Base-by-base conservation (phyloP, 441 rosid genomes). In the Brassica balearica region DNA sequence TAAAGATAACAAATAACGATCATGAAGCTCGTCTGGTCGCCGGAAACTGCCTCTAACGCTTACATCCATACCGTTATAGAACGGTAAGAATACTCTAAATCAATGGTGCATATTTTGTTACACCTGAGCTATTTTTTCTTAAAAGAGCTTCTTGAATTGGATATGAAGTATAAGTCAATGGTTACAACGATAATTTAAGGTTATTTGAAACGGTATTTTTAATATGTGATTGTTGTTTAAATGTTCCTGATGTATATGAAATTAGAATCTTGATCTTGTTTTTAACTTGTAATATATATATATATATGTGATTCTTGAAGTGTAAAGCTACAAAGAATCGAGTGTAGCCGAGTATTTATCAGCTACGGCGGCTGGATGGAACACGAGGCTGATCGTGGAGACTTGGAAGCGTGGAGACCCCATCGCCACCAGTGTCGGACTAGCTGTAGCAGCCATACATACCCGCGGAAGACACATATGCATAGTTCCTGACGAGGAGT, bases 331-430 rank as follows among this genome's bases (percentile, higher is more conserved):
- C 65, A 69, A 77, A 62, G 93, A 89, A 46, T 87, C 92, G 1
- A 89, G 89, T 8, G 89, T 86, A 2, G 82, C 98, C 4, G 97
- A 94, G 90, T 83, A 89, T 14, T 86, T 92, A 59, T 88, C 96
- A 0, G 96, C 97, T 46, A 90, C 86, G 86, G 98, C 97, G 0
- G 98, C 97, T 1, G 97, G 97, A 19, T 92, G 97, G 97, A 88
- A 84, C 85, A 75, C 94, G 0, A 88, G 86, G 73, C 74, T 89
- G 71, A 88, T 90, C 48, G 92, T 94, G 3, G 98, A 92, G 62
- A 82, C 93, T 0, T 90, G 97, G 94, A 73, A 87, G 1, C 71
- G 79, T 65, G 95, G 92, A n/a, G 83, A 85, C 7, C 87, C 92
- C 0, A 76, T 87, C 12, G 85, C 87, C 25, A 86, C 91, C 6